Evolutionary conservation across 139 green algal genomes (phyloP), one percentile per base, ranked within the genome.

Genomic region (Pleodorina starrii): DNA sequence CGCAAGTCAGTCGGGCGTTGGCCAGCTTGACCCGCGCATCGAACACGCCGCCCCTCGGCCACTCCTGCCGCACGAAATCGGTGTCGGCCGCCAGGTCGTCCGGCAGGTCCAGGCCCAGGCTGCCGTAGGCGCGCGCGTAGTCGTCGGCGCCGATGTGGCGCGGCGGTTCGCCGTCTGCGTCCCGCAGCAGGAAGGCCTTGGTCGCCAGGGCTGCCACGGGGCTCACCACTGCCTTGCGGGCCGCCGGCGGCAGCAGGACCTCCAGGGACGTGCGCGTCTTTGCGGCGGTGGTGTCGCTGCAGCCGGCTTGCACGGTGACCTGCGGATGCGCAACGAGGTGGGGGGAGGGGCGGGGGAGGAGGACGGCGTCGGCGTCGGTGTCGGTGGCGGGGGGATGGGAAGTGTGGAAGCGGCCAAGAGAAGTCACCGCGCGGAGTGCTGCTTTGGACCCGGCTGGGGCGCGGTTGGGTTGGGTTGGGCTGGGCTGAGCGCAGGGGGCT

Each of bases 231-330:
- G 72, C 72, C 16, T 19, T 59, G 72, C 21, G 10, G 23, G 10
- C 6, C 5, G 72, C 16, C 16, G 57, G 32, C 19, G 72, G 72
- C 38, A 80, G 40, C 42, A 80, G 72, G 6, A 35, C 72, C 40
- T 36, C 12, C 40, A 51, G 57, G 21, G 72, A 51, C 6, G 21
- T 32, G 16, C 32, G 72, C 7, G 25, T 57, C 10, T 10, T 35
- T 16, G 29, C 25, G 29, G 21, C 57, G 7, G 32, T 10, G 1
- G 72, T 35, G 19, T 80, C 72, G 1, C 32, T 12, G 43, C 72
- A 80, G 72, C 72, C 72, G 25, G 72, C 72, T 11, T 38, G 40
- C 10, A 80, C 72, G 42, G 72, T 51, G 4, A 80, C 72, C 72
- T 80, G 72, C 9, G 3, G 19, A 46, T 11, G 46, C 12, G 2